Evolutionary conservation across 2,329 filamentous ascomycete species (phyloP).

Genomic region (Tolypocladium nubicola): DNA sequence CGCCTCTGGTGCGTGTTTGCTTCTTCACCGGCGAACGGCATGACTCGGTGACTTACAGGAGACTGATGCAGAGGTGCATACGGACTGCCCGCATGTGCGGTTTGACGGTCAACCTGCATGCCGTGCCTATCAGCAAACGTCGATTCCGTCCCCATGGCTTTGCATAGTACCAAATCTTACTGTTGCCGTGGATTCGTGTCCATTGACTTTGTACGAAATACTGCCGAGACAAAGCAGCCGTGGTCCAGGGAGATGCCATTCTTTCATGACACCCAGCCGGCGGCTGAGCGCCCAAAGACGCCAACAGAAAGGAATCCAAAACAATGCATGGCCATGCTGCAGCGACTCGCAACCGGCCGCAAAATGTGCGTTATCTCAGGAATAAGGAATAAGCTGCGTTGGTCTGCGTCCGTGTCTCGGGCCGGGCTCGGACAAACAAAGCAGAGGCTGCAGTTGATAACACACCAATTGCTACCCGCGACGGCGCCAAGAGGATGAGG

Average conservation of each 20-base stretch:
- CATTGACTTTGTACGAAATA: neutral
- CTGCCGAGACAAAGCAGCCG: neutral
- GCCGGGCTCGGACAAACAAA: neutral
- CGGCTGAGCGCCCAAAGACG: neutral
- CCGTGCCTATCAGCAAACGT: neutral
- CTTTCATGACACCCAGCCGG: neutral
- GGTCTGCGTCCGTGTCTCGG: neutral
- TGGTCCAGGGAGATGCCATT: neutral
- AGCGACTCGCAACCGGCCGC: neutral
- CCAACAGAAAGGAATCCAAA: neutral
- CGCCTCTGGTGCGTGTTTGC: neutral
- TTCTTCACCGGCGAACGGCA: neutral
- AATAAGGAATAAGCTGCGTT: neutral
- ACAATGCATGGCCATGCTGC: neutral
- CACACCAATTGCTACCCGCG: neutral
- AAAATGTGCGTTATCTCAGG: neutral
- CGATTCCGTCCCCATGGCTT: too few relatives aligned
- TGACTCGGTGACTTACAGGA: neutral
- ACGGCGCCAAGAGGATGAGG: neutral
- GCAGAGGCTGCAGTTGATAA: neutral
- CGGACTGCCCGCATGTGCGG: too few relatives aligned
- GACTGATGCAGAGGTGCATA: neutral
- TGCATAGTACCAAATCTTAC: too few relatives aligned
- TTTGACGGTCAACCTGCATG: too few relatives aligned
- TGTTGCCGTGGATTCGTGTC: neutral